phyloP scores from a whole-genome alignment of 345 rosid species.

The Acer negundo region DNA sequence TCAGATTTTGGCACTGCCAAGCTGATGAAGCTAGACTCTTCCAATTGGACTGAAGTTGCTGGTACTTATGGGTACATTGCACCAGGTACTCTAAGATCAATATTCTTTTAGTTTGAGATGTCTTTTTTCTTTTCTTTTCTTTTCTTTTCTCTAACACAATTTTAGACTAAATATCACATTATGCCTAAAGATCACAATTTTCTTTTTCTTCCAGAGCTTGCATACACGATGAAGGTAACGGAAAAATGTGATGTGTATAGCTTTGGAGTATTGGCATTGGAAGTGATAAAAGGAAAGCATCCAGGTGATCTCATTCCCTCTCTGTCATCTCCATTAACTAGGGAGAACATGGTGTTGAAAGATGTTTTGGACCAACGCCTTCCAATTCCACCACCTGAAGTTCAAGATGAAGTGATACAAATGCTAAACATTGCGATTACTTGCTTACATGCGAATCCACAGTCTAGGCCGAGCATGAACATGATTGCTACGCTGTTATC shows the following conservation, averaged over 20 bases:
- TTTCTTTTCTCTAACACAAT: too few species aligned
- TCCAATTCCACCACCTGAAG: conserved; percentile 25
- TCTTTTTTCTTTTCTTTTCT: too few species aligned
- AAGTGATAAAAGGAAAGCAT: conserved; percentile 32
- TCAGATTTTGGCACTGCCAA: conserved; percentile 37
- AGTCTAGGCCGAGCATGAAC: conserved; percentile 38
- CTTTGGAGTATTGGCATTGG: conserved; percentile 27
- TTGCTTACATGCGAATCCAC: conserved; percentile 42
- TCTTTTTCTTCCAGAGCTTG: conserved; percentile 25
- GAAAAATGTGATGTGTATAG: conserved; percentile 37
- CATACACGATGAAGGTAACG: conserved; percentile 31
- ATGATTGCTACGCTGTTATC: conserved; percentile 25
- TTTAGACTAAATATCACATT: too few species aligned
- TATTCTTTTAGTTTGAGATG: too few species aligned
- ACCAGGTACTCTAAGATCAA: conserved; percentile 23
- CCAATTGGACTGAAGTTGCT: conserved; percentile 29
- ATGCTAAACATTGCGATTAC: conserved; percentile 27
- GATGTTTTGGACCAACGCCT: conserved; percentile 32
- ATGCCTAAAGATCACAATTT: too few species aligned
- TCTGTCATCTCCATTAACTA: background rate
- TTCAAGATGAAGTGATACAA: conserved; percentile 18
- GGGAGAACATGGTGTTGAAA: background rate
- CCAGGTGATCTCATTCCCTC: conserved; percentile 25
- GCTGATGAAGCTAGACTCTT: conserved; percentile 28
- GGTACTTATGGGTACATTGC: conserved; percentile 35